Conservation (phyloP, 345 rosid species). For the Rhizophora mangle region DNA sequence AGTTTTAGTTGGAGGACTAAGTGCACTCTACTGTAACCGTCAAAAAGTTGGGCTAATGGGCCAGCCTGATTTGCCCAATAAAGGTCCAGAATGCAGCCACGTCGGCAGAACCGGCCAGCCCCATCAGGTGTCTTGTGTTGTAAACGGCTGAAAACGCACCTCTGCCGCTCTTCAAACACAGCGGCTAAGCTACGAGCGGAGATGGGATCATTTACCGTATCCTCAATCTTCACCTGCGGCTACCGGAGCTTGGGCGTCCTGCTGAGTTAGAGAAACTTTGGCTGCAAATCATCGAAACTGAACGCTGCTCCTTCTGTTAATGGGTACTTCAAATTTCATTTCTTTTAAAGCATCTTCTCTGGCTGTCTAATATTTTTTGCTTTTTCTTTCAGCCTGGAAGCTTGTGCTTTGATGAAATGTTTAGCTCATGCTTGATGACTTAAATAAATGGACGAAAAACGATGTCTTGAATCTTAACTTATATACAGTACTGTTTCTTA, state of each 20-base stretch:
- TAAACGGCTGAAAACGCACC: no score
- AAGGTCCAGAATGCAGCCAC: no score
- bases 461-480: background rate
- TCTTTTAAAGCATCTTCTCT: background rate
- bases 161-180: background rate
- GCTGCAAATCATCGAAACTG: conserved; percentile 37
- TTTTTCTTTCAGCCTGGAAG: background rate
- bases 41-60: no score
- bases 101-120: no score
- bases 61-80: no score
- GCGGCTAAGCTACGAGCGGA: background rate
- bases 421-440: background rate
- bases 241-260: conserved; percentile 43
- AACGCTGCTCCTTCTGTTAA: conserved; percentile 32
- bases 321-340: conserved; percentile 39
- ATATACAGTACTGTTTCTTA: background rate
- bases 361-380: background rate
- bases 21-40: background rate
- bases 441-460: background rate
- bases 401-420: background rate
- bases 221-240: conserved; percentile 41
- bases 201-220: conserved; percentile 35
- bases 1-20: background rate
- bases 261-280: conserved; percentile 24
- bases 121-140: no score